A percentile compares a stretch with the other conserved stretches of the same genome.
Conservation (phyloP, 257 asterid genomes). For the Leonotis leonurus region DNA sequence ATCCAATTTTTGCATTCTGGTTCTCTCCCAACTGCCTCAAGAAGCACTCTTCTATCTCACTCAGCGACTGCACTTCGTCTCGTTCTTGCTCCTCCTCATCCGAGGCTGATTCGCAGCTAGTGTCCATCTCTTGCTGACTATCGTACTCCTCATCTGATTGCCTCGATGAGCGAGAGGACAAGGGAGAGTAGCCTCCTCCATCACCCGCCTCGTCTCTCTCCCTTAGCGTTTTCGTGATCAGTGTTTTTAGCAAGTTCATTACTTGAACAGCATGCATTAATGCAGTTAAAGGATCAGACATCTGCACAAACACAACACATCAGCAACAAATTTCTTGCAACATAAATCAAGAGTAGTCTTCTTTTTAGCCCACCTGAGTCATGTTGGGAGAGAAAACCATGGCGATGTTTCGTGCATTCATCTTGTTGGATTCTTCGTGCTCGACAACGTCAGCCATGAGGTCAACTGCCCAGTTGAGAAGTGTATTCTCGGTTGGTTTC, state of each 20-base stretch:
- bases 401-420: slow-evolving; percentile 92
- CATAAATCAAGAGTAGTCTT: neutral
- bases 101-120: slow-evolving; percentile 51
- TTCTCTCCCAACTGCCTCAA: slow-evolving; percentile 63
- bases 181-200: slow-evolving; percentile 47
- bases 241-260: slow-evolving; percentile 86
- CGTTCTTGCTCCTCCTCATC: slow-evolving; percentile 34
- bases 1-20: slow-evolving; percentile 69
- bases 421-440: slow-evolving; percentile 81
- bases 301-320: slow-evolving; percentile 30
- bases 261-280: slow-evolving; percentile 99
- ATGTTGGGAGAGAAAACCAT: slow-evolving; percentile 97
- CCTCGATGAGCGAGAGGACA: slow-evolving; percentile 56
- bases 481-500: slow-evolving; percentile 64
- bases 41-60: slow-evolving; percentile 76
- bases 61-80: slow-evolving; percentile 61
- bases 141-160: slow-evolving; percentile 52
- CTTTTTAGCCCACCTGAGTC: slow-evolving; percentile 62
- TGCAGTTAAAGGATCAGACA: slow-evolving; percentile 97
- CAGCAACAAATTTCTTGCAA: neutral
- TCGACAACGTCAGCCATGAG: slow-evolving; percentile 98
- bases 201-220: slow-evolving; percentile 61
- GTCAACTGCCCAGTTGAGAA: slow-evolving; percentile 89
- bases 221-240: slow-evolving; percentile 60
- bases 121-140: slow-evolving; percentile 67